Percentiles rank a stretch among this genome's conserved stretches.
phyloP scores from a whole-genome alignment of 345 rosid genomes.

The Isatis tinctoria region DNA sequence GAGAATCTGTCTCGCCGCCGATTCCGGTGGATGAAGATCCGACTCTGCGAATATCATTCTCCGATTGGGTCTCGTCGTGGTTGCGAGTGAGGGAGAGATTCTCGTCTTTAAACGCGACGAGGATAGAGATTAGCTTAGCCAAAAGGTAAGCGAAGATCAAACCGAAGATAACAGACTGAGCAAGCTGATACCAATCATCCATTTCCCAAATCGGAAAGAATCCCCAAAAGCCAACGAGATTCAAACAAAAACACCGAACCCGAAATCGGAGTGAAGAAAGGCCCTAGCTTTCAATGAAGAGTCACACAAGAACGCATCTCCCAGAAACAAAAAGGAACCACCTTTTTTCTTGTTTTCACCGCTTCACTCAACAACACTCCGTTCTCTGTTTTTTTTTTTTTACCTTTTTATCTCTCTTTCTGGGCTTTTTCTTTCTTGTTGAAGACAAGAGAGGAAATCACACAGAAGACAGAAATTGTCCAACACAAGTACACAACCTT shows the following conservation, averaged over 20 bases:
- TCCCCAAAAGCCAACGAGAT: not conserved
- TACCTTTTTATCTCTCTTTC: not conserved
- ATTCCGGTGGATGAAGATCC: constrained; percentile 15
- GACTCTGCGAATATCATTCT: constrained; percentile 8
- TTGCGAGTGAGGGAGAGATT: constrained; percentile 63
- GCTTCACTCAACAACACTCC: not conserved
- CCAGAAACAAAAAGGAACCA: constrained; percentile 6
- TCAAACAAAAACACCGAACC: not conserved
- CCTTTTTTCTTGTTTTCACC: constrained; percentile 20
- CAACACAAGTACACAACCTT: not conserved
- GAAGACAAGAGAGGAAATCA: not conserved
- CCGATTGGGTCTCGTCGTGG: not conserved
- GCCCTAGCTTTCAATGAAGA: not conserved
- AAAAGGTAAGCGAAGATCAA: constrained; percentile 82
- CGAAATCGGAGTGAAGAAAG: not conserved
- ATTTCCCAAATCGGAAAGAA: constrained; percentile 10
- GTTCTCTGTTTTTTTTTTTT: not conserved
- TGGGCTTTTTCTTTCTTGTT: not conserved
- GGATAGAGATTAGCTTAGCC: constrained; percentile 81
- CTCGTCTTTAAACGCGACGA: constrained; percentile 72
- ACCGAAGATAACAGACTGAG: constrained; percentile 67
- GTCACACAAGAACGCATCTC: not conserved
- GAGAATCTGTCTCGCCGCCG: constrained; percentile 51
- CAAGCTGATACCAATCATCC: constrained; percentile 68
- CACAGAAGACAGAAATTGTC: not conserved